Percentiles rank a stretch among this genome's conserved stretches.
These are phyloP conservation scores for Ogataea pignaliae DNA, from an alignment of 805 yeast genomes.

Conservation along the genomic window DNA sequence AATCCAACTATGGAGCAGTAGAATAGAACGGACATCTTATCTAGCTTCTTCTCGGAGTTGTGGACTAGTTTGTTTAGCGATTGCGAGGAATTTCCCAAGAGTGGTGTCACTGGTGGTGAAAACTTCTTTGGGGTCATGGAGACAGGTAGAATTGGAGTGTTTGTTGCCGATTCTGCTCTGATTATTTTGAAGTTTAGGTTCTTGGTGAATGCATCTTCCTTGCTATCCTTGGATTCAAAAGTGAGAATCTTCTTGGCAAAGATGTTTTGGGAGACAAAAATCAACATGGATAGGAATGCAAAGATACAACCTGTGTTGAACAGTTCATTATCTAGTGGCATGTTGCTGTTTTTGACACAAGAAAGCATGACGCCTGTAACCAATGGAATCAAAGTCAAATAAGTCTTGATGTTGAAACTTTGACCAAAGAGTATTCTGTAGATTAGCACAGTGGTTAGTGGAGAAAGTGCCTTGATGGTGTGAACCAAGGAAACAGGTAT, in stretches of 20 bases:
- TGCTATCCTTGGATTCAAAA: constrained; percentile 29
- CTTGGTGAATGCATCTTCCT: constrained; percentile 24
- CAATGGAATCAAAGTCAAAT: constrained; percentile 73
- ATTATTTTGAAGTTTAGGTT: constrained; percentile 26
- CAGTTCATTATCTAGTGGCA: constrained; percentile 20
- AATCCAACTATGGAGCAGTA: constrained; percentile 73
- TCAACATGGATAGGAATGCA: constrained; percentile 54
- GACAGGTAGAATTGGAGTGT: constrained; percentile 32
- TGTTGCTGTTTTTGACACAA: constrained; percentile 44
- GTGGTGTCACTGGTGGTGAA: constrained; percentile 23
- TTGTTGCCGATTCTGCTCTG: constrained; percentile 29
- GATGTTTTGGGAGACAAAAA: constrained; percentile 74
- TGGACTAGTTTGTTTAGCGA: constrained; percentile 20
- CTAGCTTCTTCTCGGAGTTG: constrained; percentile 41
- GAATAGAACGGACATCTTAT: constrained; percentile 65
- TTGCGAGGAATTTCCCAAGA: constrained; percentile 23
- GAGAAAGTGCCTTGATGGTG: constrained; percentile 88
- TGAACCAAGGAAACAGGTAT: constrained; percentile 95
- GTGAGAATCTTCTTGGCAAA: constrained; percentile 74
- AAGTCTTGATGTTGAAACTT: constrained; percentile 60
- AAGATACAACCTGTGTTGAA: constrained; percentile 40
- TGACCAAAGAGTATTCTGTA: constrained; percentile 60
- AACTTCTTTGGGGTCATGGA: constrained; percentile 24
- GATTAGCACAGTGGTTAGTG: constrained; percentile 79
- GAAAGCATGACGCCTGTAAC: constrained; percentile 82